Conservation (phyloP, 2,329 filamentous ascomycete genomes). For the Calonectria honghensis region DNA sequence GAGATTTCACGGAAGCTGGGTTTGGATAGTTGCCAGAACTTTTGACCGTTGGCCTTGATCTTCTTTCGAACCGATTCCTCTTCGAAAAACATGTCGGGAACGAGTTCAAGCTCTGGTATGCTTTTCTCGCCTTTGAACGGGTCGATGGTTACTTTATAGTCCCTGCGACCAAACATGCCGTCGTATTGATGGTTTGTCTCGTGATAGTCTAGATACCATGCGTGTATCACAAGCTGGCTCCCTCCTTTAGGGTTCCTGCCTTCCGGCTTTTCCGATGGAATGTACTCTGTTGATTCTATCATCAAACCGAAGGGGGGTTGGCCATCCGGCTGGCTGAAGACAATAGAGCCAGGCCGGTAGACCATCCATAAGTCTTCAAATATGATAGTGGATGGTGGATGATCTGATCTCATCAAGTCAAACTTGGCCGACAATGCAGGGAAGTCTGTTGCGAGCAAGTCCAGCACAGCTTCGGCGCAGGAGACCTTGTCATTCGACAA, state of each 20-base stretch:
- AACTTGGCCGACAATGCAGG: background rate
- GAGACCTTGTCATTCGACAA: background rate
- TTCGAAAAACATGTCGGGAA: background rate
- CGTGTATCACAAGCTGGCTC: background rate
- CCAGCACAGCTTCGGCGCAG: background rate
- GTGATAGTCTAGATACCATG: constrained; percentile 8
- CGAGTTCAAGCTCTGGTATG: background rate
- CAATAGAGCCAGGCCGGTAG: background rate
- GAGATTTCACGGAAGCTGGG: background rate
- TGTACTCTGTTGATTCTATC: constrained; percentile 4
- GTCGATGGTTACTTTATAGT: background rate
- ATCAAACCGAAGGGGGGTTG: background rate
- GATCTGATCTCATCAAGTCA: background rate
- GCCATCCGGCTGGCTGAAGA: background rate
- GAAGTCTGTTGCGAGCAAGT: background rate
- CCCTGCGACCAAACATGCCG: constrained; percentile 2
- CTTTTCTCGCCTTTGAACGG: background rate
- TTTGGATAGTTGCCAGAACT: background rate
- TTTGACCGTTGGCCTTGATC: background rate
- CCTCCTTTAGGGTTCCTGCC: background rate
- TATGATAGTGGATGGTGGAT: background rate
- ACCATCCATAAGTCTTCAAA: constrained; percentile 13
- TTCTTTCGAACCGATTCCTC: background rate
- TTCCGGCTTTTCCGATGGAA: background rate
- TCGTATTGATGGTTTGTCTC: constrained; percentile 5